Evolutionary conservation across 2,329 filamentous ascomycete species (phyloP), one percentile per base, ranked within the genome.

Genomic region (Mycosphaerelloides madeirae): DNA sequence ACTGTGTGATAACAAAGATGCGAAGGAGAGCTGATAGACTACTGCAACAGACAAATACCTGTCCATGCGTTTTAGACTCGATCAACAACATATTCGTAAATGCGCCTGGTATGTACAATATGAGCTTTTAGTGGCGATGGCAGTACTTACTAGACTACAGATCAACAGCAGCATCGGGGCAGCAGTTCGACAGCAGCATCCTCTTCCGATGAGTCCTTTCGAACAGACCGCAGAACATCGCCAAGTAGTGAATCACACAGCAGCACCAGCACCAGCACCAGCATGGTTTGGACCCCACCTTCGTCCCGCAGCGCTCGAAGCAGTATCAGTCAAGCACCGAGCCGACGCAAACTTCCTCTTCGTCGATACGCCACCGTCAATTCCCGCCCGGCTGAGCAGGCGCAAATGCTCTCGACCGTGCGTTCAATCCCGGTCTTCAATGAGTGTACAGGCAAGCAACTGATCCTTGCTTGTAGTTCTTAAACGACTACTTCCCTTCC

Each of bases 361-460:
- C 34, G 32, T 7, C 34, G 40, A 31, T 40, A 48, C 40, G 16
- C 28, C 13, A 19, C 14, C 7, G 22, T 48, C 22, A 34, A 44
- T 18, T 9, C 43, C 13, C 40, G 41, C 4, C 40, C 40, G 19
- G 41, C 29, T 13, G 40, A 43, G 28, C 45, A 48, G 28, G 43
- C 40, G 40, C 45, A 48, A 25, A 48, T 48, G 45, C 35, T 48
- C 9, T 29, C 19, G 11, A 36, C 43, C 41, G 43, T 48, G 13
- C 6, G 31, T 32, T 32, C 31, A 12, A 5, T 14, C 13, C 6
- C 31, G 6, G 15, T 12, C 6, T 32, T 14, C 13, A 5, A 5
- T 6, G 6, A 14, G 31, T 16, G 15, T 12, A 32, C 13, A 5
- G 31, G 15, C 15, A 5, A 12, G 15, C 15, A n/a, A 16, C 31